Evolutionary conservation across 495 filamentous ascomycete species (phyloP).

Genomic region (Penicillium cosmopolitanum): DNA sequence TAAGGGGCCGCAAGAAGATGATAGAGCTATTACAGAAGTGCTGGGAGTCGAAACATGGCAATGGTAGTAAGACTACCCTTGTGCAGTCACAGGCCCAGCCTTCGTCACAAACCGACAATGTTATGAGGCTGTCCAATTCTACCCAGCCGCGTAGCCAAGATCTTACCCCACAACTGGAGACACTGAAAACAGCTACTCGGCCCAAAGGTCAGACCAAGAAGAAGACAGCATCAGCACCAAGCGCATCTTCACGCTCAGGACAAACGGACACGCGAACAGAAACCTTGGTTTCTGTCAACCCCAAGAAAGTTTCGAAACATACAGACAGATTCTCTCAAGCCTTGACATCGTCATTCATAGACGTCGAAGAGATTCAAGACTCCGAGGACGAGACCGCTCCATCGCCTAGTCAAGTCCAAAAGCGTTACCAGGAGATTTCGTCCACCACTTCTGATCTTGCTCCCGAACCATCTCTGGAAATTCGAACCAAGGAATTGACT

Average conservation of each 20-base stretch:
- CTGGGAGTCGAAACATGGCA: constrained; percentile 60
- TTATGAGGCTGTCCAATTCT: not conserved
- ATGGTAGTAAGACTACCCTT: not conserved
- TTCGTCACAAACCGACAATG: not conserved
- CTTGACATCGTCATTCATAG: constrained; percentile 26
- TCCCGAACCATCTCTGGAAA: constrained; percentile 17
- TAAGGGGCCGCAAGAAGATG: constrained; percentile 72
- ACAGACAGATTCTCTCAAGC: not conserved
- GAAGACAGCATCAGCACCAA: not conserved
- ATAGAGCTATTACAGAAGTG: constrained; percentile 72
- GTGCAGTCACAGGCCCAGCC: not conserved
- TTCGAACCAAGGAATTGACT: constrained; percentile 15
- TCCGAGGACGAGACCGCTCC: constrained; percentile 56
- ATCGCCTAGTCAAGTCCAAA: constrained; percentile 40
- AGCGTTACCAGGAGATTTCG: constrained; percentile 18
- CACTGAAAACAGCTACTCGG: constrained; percentile 13
- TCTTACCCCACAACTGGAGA: constrained; percentile 2
- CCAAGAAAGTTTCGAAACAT: constrained; percentile 6
- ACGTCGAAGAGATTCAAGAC: constrained; percentile 66
- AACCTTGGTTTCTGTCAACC: not conserved
- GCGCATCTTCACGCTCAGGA: not conserved
- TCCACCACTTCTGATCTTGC: constrained; percentile 4
- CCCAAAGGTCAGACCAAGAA: constrained; percentile 17
- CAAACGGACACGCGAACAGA: not conserved
- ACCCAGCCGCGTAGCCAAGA: constrained; percentile 9